A percentile compares a stretch with the other conserved stretches of the same genome.
phyloP scores from a whole-genome alignment of 495 filamentous ascomycete genomes.

The Melanomma pulvis-pyrius region DNA sequence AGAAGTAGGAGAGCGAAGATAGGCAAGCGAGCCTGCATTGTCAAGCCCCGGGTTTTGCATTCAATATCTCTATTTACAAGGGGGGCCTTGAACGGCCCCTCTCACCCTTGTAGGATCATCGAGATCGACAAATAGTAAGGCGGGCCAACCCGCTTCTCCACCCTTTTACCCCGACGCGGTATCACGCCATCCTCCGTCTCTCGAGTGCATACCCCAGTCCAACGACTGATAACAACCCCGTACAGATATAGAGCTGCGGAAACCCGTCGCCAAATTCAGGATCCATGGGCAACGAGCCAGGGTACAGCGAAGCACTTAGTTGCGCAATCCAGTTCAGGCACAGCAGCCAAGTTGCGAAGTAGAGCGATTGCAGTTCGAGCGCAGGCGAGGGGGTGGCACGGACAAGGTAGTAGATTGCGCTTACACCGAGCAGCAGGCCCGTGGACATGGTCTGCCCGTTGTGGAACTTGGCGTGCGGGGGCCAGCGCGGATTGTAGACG shows the following conservation, averaged over 20 bases:
- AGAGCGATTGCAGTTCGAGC: no score
- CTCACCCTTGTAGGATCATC: no score
- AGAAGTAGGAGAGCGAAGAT: no score
- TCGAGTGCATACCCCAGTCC: slow-evolving; percentile 20
- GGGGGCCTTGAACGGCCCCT: no score
- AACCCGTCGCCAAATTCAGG: slow-evolving; percentile 26
- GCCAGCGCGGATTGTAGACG: slow-evolving; percentile 42
- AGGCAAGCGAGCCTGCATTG: no score
- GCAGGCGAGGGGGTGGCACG: slow-evolving; percentile 22
- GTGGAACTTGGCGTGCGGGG: slow-evolving; percentile 43
- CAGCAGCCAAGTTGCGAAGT: slow-evolving; percentile 22
- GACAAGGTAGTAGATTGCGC: background rate
- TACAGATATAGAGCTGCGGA: slow-evolving; percentile 10
- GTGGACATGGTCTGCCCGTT: slow-evolving; percentile 43
- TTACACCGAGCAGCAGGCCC: background rate
- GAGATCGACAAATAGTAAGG: no score
- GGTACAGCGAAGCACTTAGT: slow-evolving; percentile 27
- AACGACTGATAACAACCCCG: slow-evolving; percentile 1
- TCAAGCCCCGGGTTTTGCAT: no score
- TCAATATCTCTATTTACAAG: no score
- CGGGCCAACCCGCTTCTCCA: no score
- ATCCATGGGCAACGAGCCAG: slow-evolving; percentile 27
- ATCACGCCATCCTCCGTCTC: slow-evolving; percentile 11
- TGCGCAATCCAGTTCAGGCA: slow-evolving; percentile 30
- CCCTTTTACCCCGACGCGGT: no score